Percentiles rank a stretch among this genome's conserved stretches.
These are phyloP conservation scores for Ustulina deusta DNA, from an alignment of 2,329 filamentous ascomycete genomes.

Conservation along the genomic window DNA sequence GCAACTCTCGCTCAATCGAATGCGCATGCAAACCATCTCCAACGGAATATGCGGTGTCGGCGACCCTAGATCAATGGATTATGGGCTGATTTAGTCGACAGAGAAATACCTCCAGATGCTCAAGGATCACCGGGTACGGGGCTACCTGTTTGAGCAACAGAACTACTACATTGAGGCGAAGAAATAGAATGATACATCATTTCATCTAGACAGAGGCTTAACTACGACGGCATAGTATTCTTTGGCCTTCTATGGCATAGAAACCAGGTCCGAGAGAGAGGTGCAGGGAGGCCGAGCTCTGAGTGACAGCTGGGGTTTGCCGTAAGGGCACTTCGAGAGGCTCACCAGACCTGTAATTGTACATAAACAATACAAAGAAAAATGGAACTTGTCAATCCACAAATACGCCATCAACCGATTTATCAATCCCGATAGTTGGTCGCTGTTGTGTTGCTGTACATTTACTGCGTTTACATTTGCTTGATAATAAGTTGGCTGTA, in stretches of 20 bases:
- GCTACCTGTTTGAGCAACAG: constrained; percentile 82
- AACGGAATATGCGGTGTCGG: not conserved
- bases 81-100: constrained; percentile 40
- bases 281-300: constrained; percentile 14
- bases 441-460: constrained; percentile 3
- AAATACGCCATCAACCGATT: constrained; percentile 9
- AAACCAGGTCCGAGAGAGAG: constrained; percentile 7
- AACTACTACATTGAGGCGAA: constrained; percentile 73
- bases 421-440: not conserved
- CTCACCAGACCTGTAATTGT: constrained; percentile 25
- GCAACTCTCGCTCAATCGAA: constrained; percentile 1
- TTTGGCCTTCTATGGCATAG: constrained; percentile 12
- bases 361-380: constrained; percentile 28
- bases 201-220: not conserved
- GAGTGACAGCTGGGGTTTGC: constrained; percentile 20
- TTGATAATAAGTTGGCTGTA: not conserved
- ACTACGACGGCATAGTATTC: not conserved
- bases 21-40: constrained; percentile 11
- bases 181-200: constrained; percentile 35
- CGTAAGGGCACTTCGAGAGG: constrained; percentile 20
- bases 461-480: not conserved
- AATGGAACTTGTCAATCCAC: constrained; percentile 11
- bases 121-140: constrained; percentile 80
- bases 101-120: constrained; percentile 80
- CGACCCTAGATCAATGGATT: not conserved